Evolutionary conservation across 2,329 filamentous ascomycete species (phyloP).

Genomic region (Monosporascus sp.): DNA sequence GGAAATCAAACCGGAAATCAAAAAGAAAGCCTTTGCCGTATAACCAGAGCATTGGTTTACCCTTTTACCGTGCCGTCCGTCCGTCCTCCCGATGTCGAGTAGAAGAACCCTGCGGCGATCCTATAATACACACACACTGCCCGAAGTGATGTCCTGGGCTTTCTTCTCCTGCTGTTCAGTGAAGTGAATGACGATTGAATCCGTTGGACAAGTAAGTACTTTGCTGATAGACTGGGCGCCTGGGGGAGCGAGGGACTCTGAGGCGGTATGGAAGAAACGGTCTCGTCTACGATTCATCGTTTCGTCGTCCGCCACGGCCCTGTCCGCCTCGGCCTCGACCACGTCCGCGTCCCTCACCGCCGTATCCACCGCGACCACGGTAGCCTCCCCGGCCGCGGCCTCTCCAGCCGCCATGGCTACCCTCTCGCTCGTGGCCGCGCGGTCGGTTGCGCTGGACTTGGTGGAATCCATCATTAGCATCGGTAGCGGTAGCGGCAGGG

Average conservation of each 20-base stretch:
- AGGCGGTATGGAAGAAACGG: slow-evolving; percentile 11
- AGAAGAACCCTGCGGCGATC: too few relatives aligned
- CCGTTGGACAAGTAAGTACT: not conserved
- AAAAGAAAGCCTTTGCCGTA: too few relatives aligned
- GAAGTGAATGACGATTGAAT: too few relatives aligned
- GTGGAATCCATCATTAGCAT: slow-evolving; percentile 27
- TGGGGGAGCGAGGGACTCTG: slow-evolving; percentile 12
- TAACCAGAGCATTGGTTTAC: too few relatives aligned
- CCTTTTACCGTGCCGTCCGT: too few relatives aligned
- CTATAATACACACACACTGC: too few relatives aligned
- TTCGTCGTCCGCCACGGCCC: slow-evolving; percentile 21
- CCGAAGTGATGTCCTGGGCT: too few relatives aligned
- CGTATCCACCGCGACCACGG: slow-evolving; percentile 22
- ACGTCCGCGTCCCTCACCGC: slow-evolving; percentile 23
- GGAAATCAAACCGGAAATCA: too few relatives aligned
- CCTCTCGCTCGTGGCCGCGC: slow-evolving; percentile 25
- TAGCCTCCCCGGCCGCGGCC: slow-evolving; percentile 25
- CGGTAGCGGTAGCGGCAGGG: slow-evolving; percentile 17
- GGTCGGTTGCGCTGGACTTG: slow-evolving; percentile 28
- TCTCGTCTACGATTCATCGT: slow-evolving; percentile 26
- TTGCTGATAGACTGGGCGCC: not conserved
- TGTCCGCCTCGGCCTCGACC: slow-evolving; percentile 24
- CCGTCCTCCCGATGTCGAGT: too few relatives aligned
- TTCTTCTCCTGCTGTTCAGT: too few relatives aligned
- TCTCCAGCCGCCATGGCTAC: slow-evolving; percentile 15